Evolutionary conservation across 1,284 basidiomycete species (phyloP), one percentile per base, ranked within the genome.

Genomic region (Volvariella surrecta): DNA sequence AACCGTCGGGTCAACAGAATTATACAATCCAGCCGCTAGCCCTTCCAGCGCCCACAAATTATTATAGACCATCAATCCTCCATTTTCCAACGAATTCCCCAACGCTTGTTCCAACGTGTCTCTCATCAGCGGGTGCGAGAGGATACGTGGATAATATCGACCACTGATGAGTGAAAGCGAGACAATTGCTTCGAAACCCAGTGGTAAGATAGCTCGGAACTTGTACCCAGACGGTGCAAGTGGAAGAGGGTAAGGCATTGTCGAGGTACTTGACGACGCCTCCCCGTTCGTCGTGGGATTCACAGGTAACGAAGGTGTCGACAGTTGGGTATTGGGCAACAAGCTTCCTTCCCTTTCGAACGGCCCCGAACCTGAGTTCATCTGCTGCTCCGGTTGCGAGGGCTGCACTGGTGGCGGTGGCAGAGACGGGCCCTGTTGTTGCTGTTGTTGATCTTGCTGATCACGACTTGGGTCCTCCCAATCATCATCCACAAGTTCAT

Each of bases 61-160:
- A 41, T 66, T 66, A 11, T 61, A 59, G 24, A 66, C 61, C 21
- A 58, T 43, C 11, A 73, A 48, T n/a, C 63, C 64, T 10, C 60
- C 66, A 0, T 62, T 48, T 45, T 47, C 63, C 48, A 31, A 44
- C 9, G 47, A 53, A 44, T 40, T 54, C 40, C 32, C 50, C 49
- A 71, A 47, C 1, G 70, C 71, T n/a, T 60, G 54, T 20, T 63
- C 54, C 3, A 82, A 52, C 21, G 52, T 52, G 2, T 59, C 54
- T 9, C 60, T 58, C 32, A 86, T 59, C 19, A 77, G 62, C 0
- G 81, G 79, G 52, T 87, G 83, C 9, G 62, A 54, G 21, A 84
- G 66, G 16, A 89, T 63, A 6, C 68, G 61, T 3, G 85, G 80
- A 56, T 89, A 89, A 58, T 89, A 89, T 43, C 85, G 69, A 22